Evolutionary conservation across 495 filamentous ascomycete genomes (phyloP), one percentile per base, ranked within the genome.

Genomic region (Cenococcum geophilum): DNA sequence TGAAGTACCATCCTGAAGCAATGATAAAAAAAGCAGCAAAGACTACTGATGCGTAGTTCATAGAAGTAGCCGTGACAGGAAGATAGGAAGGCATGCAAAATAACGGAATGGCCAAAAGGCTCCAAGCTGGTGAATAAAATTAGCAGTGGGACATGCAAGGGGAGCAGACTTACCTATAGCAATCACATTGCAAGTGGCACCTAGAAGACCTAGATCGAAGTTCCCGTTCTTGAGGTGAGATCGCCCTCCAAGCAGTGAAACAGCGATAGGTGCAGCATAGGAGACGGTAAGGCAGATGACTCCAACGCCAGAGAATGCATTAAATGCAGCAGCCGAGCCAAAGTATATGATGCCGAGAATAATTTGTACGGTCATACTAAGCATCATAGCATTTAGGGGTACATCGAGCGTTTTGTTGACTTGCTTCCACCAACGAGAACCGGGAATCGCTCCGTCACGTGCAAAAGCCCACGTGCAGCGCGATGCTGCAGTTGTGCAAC

Each of bases 381-480:
- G 74, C 27, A 84, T 67, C 43, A 86, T 71, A 2, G 79, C 81
- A 71, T 76, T 80, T 1, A 86, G 71, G 5, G 83, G 83, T 18
- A 86, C 79, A 58, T 83, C 77, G 25, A 83, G 74, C 34, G 70
- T 75, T 25, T 70, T 71, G 70, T 83, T 80, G 23, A 85, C 80
- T 43, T 70, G 63, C 16, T 78, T 78, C 85, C 85, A 91, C 52
- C 87, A 74, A 20, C 76, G 72, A 59, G 82, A 84, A 1, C 85
- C 82, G 0, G 85, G 86, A 57, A 89, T 89, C n/a, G 86, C 86
- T 20, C 79, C 79, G 70, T 85, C 82, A 55, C 82, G 77, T 4
- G 82, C 79, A 65, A 85, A 85, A 21, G 82, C 81, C 68, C 80
- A 85, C 18, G 80, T 82, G 71, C 80, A 82, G 20, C 82, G 77